phyloP scores from a whole-genome alignment of 164 flowering plant species.

The Tinospora cordifolia region DNA sequence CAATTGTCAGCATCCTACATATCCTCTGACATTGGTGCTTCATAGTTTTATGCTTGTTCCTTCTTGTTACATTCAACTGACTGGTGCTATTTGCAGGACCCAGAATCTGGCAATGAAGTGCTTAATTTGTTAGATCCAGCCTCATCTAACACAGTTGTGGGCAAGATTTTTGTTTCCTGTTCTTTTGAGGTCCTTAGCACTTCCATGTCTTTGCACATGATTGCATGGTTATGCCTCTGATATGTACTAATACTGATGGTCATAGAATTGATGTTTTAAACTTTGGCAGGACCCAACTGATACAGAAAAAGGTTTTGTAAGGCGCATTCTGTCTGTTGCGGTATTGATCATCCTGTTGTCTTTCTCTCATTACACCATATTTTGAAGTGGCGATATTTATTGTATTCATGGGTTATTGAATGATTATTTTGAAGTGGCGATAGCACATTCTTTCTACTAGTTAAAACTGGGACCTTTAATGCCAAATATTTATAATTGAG shows the following conservation, averaged over 20 bases:
- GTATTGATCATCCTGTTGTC: slow-evolving; percentile 27
- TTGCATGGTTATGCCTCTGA: not conserved
- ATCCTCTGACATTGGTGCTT: not conserved
- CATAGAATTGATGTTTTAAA: slow-evolving; percentile 8
- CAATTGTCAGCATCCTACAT: not conserved
- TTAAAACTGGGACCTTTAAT: no score
- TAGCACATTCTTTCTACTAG: no score
- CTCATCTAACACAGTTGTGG: slow-evolving; percentile 42
- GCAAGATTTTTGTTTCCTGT: slow-evolving; percentile 58
- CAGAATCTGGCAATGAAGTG: slow-evolving; percentile 34
- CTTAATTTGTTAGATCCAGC: slow-evolving; percentile 66
- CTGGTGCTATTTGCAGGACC: slow-evolving; percentile 42
- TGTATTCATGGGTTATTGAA: no score
- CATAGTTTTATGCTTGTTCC: not conserved
- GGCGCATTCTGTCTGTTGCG: slow-evolving; percentile 78
- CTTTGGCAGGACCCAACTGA: slow-evolving; percentile 73
- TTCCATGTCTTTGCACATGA: not conserved
- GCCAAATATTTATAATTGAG: no score
- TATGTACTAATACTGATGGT: not conserved
- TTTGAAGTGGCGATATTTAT: no score
- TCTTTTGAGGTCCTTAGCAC: slow-evolving; percentile 57
- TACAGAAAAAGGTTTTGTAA: slow-evolving; percentile 74
- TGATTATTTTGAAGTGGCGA: no score
- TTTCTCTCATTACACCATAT: no score
- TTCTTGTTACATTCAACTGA: not conserved